Percentiles rank a stretch among this genome's conserved stretches.
These are phyloP conservation scores for Russula dissimulans DNA, from an alignment of 768 basidiomycete species.

Conservation along the genomic window DNA sequence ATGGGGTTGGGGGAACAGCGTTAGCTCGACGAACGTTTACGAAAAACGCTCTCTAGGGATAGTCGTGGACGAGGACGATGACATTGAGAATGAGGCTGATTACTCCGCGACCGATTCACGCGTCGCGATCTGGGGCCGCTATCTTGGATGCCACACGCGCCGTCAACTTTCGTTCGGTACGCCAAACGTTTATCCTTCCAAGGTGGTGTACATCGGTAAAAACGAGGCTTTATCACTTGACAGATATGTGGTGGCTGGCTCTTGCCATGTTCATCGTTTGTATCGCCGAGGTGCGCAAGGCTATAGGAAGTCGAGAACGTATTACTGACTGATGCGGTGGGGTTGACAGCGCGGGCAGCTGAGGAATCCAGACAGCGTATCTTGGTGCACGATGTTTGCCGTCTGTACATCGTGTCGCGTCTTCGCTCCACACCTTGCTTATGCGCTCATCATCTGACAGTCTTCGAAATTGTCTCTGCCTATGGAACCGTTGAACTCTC, in stretches of 20 bases:
- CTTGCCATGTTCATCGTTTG: slow-evolving; percentile 41
- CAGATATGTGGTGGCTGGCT: slow-evolving; percentile 32
- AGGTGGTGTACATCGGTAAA: no score
- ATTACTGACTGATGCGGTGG: background rate
- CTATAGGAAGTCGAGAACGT: background rate
- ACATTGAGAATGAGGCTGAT: no score
- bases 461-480: slow-evolving; percentile 17
- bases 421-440: slow-evolving; percentile 19
- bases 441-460: slow-evolving; percentile 17
- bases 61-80: no score
- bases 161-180: no score
- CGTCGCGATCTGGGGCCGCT: no score
- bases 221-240: no score
- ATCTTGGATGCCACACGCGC: no score
- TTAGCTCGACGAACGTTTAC: no score
- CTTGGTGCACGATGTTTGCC: slow-evolving; percentile 26
- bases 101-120: no score
- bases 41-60: no score
- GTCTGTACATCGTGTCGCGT: slow-evolving; percentile 22
- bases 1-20: no score
- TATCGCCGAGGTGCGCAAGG: slow-evolving; percentile 32
- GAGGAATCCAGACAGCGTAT: slow-evolving; percentile 23
- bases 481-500: slow-evolving; percentile 35
- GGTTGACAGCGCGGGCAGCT: slow-evolving; percentile 24
- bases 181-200: no score